Base-by-base conservation (phyloP, 495 filamentous ascomycete genomes). In the Hyaloscypha variabilis region DNA sequence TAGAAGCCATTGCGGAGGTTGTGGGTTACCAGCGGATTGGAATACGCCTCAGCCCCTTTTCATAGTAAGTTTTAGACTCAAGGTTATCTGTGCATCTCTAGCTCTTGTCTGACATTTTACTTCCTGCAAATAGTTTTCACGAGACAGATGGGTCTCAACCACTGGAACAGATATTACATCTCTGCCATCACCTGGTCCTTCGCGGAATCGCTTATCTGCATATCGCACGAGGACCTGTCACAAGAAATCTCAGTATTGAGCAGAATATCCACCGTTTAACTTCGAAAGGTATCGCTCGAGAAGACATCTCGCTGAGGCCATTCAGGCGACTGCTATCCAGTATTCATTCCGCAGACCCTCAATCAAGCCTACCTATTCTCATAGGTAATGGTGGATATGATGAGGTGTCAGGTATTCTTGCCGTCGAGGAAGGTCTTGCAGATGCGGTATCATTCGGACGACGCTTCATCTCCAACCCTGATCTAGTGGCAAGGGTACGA, bases 301-400 rank as follows among this genome's bases (percentile, higher is more conserved):
- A 57, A 30, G 54, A 57, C 54, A 24, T 57, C 54, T 57, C 54
- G 8, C 39, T 46, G 19, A 8, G 39, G 19, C 39, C 39, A 10
- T 46, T 46, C 39, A 8, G 8, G 10, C 8, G 26, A 6, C 21
- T 57, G 19, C 3, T 46, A 46, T 10, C 10, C 10, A 19, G 19
- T 8, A 19, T 46, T 10, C 39, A 46, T 29, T 42, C 39, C 11
- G 50, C 23, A 4, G 19, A 46, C 39, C 39, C 39, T 46, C 39
- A 10, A 46, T 46, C 8, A 10, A 46, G 10, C 19, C 39, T 19
- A 46, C 8, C 39, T 46, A 19, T 46, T 19, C 39, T 46, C 8
- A 10, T 62, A 17, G 39, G 14, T 19, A 42, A 36, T 23, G 59
- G 59, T 19, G 59, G 59, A 6, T 62, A 46, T 19, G 19, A 8